Percentiles rank a stretch among this genome's conserved stretches.
Conservation (phyloP, 2,329 filamentous ascomycete genomes). For the Alternaria novae-zelandiae region DNA sequence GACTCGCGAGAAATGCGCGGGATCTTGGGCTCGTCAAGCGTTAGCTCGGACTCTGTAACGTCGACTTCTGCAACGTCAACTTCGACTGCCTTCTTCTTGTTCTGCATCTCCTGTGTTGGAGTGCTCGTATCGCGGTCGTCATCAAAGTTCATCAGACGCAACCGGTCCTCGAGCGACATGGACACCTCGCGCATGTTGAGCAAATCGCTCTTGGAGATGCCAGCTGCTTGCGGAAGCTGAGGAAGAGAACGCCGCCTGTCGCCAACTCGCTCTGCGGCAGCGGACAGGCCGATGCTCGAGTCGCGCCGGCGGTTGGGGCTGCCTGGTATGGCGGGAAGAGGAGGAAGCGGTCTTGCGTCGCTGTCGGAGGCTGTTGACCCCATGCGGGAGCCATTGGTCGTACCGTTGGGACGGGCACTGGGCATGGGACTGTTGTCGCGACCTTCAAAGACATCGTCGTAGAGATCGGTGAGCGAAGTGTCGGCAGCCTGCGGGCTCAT, state of each 20-base stretch:
- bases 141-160: conserved; percentile 84
- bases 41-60: conserved; percentile 41
- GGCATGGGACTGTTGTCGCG: conserved; percentile 71
- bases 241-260: conserved; percentile 73
- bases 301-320: conserved; percentile 59
- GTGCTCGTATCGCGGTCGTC: conserved; percentile 56
- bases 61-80: conserved; percentile 42
- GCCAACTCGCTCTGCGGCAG: conserved; percentile 74
- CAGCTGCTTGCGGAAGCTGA: conserved; percentile 71
- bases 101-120: conserved; percentile 45
- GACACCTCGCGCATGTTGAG: conserved; percentile 74
- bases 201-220: conserved; percentile 76
- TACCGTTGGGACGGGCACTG: conserved; percentile 54
- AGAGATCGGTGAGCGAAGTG: conserved; percentile 58
- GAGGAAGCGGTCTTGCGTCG: conserved; percentile 84
- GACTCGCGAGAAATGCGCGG: conserved; percentile 92
- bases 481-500: conserved; percentile 71
- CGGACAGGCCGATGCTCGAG: conserved; percentile 69
- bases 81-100: conserved; percentile 33
- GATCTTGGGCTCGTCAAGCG: conserved; percentile 63
- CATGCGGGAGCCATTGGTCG: conserved; percentile 60
- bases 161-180: conserved; percentile 84
- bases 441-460: conserved; percentile 72
- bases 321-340: conserved; percentile 73
- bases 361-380: conserved; percentile 79